Conservation (phyloP, 495 filamentous ascomycete genomes). For the Astrothelium subdiscretum region DNA sequence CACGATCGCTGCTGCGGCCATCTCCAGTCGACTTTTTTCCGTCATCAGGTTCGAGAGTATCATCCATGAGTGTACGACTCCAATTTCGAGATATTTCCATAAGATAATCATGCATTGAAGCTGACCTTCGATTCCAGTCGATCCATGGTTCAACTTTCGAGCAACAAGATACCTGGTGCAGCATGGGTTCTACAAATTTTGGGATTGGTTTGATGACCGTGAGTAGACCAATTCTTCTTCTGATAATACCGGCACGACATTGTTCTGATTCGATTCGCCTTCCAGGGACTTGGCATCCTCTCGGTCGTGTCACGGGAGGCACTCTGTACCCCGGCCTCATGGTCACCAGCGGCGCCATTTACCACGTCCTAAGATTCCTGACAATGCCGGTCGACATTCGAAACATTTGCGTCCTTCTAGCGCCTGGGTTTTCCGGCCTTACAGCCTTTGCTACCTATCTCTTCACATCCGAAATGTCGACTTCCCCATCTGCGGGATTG, state of each 20-base stretch:
- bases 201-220: slow-evolving; percentile 99
- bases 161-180: slow-evolving; percentile 95
- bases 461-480: slow-evolving; percentile 90
- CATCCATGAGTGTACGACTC: slow-evolving; percentile 89
- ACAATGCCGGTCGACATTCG: slow-evolving; percentile 95
- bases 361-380: slow-evolving; percentile 83
- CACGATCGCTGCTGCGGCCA: slow-evolving; percentile 83
- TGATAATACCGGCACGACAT: background rate
- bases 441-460: slow-evolving; percentile 92
- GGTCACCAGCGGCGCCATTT: slow-evolving; percentile 97
- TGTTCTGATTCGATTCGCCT: slow-evolving; percentile 6
- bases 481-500: slow-evolving; percentile 83
- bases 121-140: slow-evolving; percentile 47
- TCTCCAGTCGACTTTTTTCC: slow-evolving; percentile 92
- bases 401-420: slow-evolving; percentile 95
- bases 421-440: slow-evolving; percentile 88
- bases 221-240: slow-evolving; percentile 23
- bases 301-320: slow-evolving; percentile 95
- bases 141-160: slow-evolving; percentile 99
- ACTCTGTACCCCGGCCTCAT: slow-evolving; percentile 97
- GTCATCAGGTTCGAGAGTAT: slow-evolving; percentile 99
- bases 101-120: slow-evolving; percentile 4
- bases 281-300: slow-evolving; percentile 93
- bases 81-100: background rate
- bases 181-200: slow-evolving; percentile 96